phyloP scores from a whole-genome alignment of 2,329 filamentous ascomycete species.

The Fusarium sp. region DNA sequence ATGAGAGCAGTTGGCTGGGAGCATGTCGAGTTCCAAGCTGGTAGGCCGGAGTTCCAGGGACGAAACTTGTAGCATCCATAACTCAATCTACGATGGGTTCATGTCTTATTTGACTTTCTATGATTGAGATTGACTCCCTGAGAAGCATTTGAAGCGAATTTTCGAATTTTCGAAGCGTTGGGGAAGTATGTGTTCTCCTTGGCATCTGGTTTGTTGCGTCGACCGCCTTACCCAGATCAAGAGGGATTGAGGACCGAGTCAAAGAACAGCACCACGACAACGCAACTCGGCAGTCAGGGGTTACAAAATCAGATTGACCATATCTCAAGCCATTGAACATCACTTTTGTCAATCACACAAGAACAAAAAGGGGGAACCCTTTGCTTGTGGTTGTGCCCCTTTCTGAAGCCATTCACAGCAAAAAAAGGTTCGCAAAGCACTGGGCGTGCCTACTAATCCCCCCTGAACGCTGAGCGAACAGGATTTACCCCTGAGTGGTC shows the following conservation, averaged over 20 bases:
- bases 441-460: conserved; percentile 18
- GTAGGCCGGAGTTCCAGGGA: neutral
- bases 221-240: neutral
- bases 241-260: neutral
- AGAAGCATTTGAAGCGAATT: accelerated
- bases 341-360: accelerated
- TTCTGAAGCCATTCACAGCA: neutral
- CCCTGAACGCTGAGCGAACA: conserved; percentile 7
- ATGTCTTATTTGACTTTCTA: neutral
- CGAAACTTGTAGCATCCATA: neutral
- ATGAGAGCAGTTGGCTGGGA: accelerated
- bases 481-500: neutral
- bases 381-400: accelerated
- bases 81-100: neutral
- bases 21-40: too few relatives aligned
- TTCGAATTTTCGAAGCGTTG: neutral
- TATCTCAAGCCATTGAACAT: neutral
- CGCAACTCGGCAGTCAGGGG: accelerated
- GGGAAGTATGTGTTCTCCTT: accelerated
- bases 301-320: accelerated
- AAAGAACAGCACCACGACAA: neutral
- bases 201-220: neutral
- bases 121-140: accelerated
- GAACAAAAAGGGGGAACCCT: neutral
- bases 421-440: conserved; percentile 23